Base-by-base conservation (phyloP, 164 flowering plant species). In the Stephania yunnanensis region DNA sequence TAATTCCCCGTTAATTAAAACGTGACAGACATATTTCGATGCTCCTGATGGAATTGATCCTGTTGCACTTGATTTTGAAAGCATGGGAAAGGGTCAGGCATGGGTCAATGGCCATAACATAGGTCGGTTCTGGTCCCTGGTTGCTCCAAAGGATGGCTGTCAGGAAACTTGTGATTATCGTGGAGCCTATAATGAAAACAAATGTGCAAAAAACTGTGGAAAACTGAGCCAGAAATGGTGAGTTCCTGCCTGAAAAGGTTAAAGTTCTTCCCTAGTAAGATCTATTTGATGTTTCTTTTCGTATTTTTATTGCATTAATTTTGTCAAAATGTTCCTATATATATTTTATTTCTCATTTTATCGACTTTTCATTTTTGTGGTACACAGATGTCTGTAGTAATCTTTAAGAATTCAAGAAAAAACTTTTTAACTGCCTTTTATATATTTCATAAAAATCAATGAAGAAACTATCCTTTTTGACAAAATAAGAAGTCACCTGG, bases 31-130 rank as follows among this genome's bases (percentile, higher is more conserved):
- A 31, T 82, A 81, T 74, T 95, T 95, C 80, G 89, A 87, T 80
- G 80, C 84, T 31, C 93, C 92, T 46, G 77, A 53, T 75, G 97
- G 98, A 66, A 48, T 31, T 19, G 87, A 89, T 42, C 99, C 98
- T 4, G 91, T 93, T 79, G 87, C 86, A 50, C 85, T 95, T 73
- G 80, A 92, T 84, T 78, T 95, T 76, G 87, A 86, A 77, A 89
- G 96, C 84, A 95, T 95, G 99, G 98, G 99, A 50, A 95, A 95
- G 81, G 99, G 99, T 36, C 94, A 90, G 84, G 96, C 91, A 63
- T 95, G 98, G 97, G 91, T 93, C 73, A 95, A 95, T 81, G 99
- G 98, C 69, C 91, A 93, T 74, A 87, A 85, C 80, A 91, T 95
- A 44, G 99, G 98, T 76, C 84, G 99, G 80, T 93, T 90, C 80